These are phyloP conservation scores for Vachellia pachyceras DNA, from an alignment of 306 rosid species.

Conservation along the genomic window DNA sequence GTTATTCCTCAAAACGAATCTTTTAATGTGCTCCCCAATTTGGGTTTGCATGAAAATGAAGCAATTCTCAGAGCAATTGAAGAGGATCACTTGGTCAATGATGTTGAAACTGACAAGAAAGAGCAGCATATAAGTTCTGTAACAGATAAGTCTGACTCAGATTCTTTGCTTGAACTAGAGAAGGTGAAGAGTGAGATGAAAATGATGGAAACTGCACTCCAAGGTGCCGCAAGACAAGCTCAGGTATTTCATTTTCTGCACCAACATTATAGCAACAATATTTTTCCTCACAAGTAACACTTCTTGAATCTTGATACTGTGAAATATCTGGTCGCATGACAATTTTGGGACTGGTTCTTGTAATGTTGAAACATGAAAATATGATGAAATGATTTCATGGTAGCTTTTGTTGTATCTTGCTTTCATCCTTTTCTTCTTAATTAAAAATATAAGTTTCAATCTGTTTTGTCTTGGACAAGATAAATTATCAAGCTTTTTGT, in stretches of 20 bases:
- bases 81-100: constrained; percentile 45
- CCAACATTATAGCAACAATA: constrained; percentile 25
- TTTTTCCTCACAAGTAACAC: constrained; percentile 20
- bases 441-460: background rate
- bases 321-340: constrained; percentile 16
- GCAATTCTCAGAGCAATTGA: constrained; percentile 45
- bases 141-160: constrained; percentile 48
- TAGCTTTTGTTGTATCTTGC: constrained; percentile 32
- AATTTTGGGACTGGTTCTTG: constrained; percentile 24
- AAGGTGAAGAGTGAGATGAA: constrained; percentile 80
- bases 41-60: constrained; percentile 52
- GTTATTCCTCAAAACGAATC: constrained; percentile 52
- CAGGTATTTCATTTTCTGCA: constrained; percentile 66
- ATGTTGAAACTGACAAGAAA: constrained; percentile 48
- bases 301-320: constrained; percentile 29
- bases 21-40: constrained; percentile 39
- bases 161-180: constrained; percentile 69
- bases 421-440: constrained; percentile 31
- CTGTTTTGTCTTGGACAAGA: background rate
- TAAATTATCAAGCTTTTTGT: background rate
- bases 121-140: constrained; percentile 55
- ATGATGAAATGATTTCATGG: constrained; percentile 35
- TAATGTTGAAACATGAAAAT: constrained; percentile 17
- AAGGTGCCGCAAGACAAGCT: constrained; percentile 98
- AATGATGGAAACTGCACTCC: constrained; percentile 97